These are phyloP conservation scores for Myrica gale DNA, from an alignment of 306 rosid species.

Conservation along the genomic window DNA sequence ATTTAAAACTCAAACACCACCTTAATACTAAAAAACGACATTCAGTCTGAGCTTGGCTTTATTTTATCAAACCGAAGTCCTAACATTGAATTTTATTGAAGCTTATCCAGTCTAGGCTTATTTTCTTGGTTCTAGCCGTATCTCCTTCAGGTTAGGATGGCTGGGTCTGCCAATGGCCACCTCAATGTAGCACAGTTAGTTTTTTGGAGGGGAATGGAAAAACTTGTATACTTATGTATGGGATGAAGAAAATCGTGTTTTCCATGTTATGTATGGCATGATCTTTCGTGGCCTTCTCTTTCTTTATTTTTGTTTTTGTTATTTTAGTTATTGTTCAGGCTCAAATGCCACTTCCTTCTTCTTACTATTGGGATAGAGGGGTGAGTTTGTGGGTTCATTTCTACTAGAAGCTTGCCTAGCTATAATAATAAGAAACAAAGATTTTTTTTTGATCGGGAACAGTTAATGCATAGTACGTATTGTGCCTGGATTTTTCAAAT, in stretches of 20 bases:
- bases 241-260: neutral
- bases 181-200: too few relatives aligned
- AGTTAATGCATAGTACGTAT: neutral
- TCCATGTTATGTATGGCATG: neutral
- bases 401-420: neutral
- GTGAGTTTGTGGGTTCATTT: neutral
- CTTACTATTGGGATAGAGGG: neutral
- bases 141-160: too few relatives aligned
- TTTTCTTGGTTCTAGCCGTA: neutral
- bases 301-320: too few relatives aligned
- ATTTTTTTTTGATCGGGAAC: neutral
- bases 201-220: too few relatives aligned
- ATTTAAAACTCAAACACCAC: too few relatives aligned
- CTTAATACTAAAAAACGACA: neutral
- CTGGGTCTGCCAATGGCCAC: too few relatives aligned
- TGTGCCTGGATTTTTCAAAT: neutral
- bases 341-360: too few relatives aligned
- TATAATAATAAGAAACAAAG: neutral
- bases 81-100: neutral
- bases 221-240: neutral
- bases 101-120: neutral
- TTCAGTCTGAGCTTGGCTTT: neutral
- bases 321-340: too few relatives aligned
- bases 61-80: neutral
- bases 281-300: too few relatives aligned